Conservation (phyloP, 768 basidiomycete species). For the Leccinum subtestaceum region DNA sequence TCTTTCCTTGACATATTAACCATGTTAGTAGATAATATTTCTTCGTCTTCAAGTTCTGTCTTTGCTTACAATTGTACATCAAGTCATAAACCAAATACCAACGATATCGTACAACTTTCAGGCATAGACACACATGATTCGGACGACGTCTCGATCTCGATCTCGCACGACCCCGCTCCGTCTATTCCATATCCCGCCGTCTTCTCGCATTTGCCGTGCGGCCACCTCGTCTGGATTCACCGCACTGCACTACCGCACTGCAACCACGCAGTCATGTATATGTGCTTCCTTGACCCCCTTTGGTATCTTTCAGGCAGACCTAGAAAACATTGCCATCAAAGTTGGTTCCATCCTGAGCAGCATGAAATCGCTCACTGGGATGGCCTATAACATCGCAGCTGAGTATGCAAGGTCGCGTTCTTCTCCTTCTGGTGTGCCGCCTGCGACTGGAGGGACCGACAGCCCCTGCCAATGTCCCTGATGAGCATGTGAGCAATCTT, state of each 20-base stretch:
- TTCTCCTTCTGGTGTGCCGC: not conserved
- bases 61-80: constrained; percentile 42
- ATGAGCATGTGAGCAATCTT: constrained; percentile 35
- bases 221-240: constrained; percentile 27
- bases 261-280: constrained; percentile 22
- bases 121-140: constrained; percentile 28
- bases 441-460: constrained; percentile 17
- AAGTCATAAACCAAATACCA: constrained; percentile 33
- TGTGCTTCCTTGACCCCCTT: constrained; percentile 26
- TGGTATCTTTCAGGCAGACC: constrained; percentile 44
- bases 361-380: constrained; percentile 61
- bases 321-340: constrained; percentile 53
- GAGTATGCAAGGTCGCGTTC: constrained; percentile 39
- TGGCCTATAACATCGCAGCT: constrained; percentile 50
- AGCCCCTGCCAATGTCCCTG: constrained; percentile 12
- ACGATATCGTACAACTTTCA: constrained; percentile 39
- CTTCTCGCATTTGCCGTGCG: constrained; percentile 58
- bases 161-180: constrained; percentile 38
- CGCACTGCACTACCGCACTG: constrained; percentile 14
- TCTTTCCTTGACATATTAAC: constrained; percentile 54
- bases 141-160: constrained; percentile 12
- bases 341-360: constrained; percentile 62
- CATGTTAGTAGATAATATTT: constrained; percentile 45
- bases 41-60: constrained; percentile 38
- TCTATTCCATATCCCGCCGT: constrained; percentile 61